A percentile compares a stretch with the other conserved stretches of the same genome.
These are phyloP conservation scores for Trichopus zeylanicus DNA, from an alignment of 116 monocot species.

Conservation along the genomic window DNA sequence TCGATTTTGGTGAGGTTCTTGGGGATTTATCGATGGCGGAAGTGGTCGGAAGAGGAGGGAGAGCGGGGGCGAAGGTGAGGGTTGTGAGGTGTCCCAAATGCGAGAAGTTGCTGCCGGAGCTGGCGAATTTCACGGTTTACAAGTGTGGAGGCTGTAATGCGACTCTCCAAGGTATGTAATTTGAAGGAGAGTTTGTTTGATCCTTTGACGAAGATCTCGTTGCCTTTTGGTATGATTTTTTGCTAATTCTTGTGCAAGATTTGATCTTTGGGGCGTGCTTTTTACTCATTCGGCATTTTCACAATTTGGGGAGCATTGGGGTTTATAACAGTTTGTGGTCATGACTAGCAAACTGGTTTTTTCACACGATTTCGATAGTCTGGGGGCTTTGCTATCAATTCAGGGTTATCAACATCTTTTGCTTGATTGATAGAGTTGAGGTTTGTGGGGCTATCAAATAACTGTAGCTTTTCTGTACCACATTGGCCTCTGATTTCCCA, in stretches of 20 bases:
- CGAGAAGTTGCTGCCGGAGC: conserved; percentile 76
- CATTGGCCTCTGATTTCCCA: no score
- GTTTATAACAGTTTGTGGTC: no score
- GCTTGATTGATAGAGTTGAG: no score
- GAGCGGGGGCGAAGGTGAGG: conserved; percentile 36
- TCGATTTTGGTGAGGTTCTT: neutral
- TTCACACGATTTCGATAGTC: no score
- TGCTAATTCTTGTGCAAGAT: no score
- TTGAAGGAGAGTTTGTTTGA: conserved; percentile 4
- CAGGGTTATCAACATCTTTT: no score
- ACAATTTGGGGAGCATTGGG: no score
- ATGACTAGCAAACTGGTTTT: no score
- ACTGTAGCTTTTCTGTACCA: no score
- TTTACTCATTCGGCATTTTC: neutral
- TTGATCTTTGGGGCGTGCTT: neutral
- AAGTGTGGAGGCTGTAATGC: conserved; percentile 83
- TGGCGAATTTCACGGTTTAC: conserved; percentile 65
- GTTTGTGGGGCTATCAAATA: no score
- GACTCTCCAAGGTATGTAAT: conserved; percentile 76
- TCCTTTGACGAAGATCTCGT: neutral
- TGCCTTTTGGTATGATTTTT: neutral
- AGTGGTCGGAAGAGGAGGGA: conserved; percentile 24
- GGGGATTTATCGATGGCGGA: conserved; percentile 33
- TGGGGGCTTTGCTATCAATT: no score
- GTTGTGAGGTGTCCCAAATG: conserved; percentile 89